Percentiles rank a stretch among this genome's conserved stretches.
These are phyloP conservation scores for Glycine latifolia DNA, from an alignment of 306 rosid species.

Conservation along the genomic window DNA sequence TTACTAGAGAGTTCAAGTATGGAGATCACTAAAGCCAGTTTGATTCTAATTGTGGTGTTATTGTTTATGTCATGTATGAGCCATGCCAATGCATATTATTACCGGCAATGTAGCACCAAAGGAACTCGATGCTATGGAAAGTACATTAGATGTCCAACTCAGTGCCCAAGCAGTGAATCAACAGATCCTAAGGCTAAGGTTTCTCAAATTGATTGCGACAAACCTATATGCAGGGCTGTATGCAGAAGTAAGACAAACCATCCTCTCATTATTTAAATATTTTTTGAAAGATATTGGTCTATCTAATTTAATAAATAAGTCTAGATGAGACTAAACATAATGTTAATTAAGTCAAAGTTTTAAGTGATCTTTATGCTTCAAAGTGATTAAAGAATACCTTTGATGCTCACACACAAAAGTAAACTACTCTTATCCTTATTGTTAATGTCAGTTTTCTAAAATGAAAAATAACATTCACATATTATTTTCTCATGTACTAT, in stretches of 20 bases:
- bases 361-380: too few species aligned
- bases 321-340: too few species aligned
- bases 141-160: conserved; percentile 40
- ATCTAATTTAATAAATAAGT: too few species aligned
- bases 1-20: neutral
- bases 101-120: conserved; percentile 3
- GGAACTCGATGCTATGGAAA: conserved; percentile 37
- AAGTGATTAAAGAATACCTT: too few species aligned
- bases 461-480: neutral
- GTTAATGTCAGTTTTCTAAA: too few species aligned
- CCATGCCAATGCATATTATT: conserved; percentile 42
- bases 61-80: conserved; percentile 38
- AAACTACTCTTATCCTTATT: too few species aligned
- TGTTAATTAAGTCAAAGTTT: neutral
- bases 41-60: neutral
- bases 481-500: too few species aligned
- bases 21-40: conserved; percentile 36
- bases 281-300: too few species aligned
- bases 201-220: conserved; percentile 51
- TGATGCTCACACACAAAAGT: too few species aligned
- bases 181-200: conserved; percentile 54
- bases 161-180: conserved; percentile 46
- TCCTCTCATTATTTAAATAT: too few species aligned
- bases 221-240: conserved; percentile 53
- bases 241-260: conserved; percentile 46